phyloP scores from a whole-genome alignment of 2,329 filamentous ascomycete species.

The Penicillium sp. region DNA sequence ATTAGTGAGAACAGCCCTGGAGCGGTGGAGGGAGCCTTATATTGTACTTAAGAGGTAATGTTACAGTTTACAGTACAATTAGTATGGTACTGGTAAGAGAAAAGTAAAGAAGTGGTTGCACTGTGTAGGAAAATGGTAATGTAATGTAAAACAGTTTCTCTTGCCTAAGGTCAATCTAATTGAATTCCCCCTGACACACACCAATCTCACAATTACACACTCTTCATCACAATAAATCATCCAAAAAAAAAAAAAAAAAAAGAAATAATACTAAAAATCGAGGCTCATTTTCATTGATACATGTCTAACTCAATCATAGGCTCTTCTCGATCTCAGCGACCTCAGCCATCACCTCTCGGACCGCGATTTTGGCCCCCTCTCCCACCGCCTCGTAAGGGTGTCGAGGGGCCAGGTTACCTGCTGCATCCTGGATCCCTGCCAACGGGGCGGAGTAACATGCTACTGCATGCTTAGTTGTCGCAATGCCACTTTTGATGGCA shows the following conservation, averaged over 20 bases:
- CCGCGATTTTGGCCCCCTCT: slow-evolving; percentile 45
- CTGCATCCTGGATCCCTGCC: slow-evolving; percentile 61
- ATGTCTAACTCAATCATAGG: slow-evolving; percentile 2
- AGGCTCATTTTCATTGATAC: not conserved
- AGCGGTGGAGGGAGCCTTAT: too few relatives aligned
- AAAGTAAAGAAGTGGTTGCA: too few relatives aligned
- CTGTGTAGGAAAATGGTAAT: too few relatives aligned
- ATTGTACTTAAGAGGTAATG: too few relatives aligned
- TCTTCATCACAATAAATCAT: not conserved
- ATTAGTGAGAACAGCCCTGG: too few relatives aligned
- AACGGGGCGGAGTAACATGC: slow-evolving; percentile 58
- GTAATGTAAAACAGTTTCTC: too few relatives aligned
- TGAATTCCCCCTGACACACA: too few relatives aligned
- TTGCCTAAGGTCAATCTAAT: too few relatives aligned
- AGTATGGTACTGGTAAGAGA: too few relatives aligned
- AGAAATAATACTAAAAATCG: not conserved
- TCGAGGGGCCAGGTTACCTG: slow-evolving; percentile 58
- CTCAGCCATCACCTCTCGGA: slow-evolving; percentile 34
- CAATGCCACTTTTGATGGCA: slow-evolving; percentile 65
- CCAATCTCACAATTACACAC: not conserved
- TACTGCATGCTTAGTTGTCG: slow-evolving; percentile 65
- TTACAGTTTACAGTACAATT: too few relatives aligned
- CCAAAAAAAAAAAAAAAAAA: not conserved
- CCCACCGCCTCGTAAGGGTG: slow-evolving; percentile 57
- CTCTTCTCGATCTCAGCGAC: slow-evolving; percentile 21